Base-by-base conservation (phyloP, 2,329 filamentous ascomycete species). In the Ustulina deusta region DNA sequence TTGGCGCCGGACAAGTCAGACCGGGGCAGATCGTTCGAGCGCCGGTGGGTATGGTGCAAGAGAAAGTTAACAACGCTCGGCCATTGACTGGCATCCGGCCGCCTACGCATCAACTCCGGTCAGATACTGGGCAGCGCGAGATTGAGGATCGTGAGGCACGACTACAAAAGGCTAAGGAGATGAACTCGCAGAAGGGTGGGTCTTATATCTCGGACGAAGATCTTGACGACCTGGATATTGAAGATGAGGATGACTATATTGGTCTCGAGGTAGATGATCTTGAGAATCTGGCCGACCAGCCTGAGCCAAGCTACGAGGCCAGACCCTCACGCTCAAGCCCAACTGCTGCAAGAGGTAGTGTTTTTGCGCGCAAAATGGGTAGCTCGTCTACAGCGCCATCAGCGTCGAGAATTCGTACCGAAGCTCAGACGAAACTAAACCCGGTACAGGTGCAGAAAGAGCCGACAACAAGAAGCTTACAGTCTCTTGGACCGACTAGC, bases 41-140 rank as follows among this genome's bases (percentile, higher is more conserved):
- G 0, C 88, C 88, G 6, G 73, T 79, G 1, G 82, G 81, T 58
- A 87, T 90, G 86, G 74, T 87, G 6, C 81, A 84, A 56, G 86
- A 88, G 58, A 81, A 84, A 55, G 81, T 83, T 32, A 83, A 83
- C 52, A 81, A 82, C 13, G 74, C 74, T 10, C 78, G 82, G 61
- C 72, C 73, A n/a, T 61, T 69, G 7, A 34, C 66, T 27, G 70
- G 73, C 54, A 69, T 71, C 22, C 73, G 71, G n/a, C 65, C 70
- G n/a, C 68, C 70, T 13, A 55, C 59, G n/a, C 49, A 49, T 27
- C 61, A n/a, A 15, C 58, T 42, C 29, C 38, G 52, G 7, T 46
- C 56, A 65, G 61, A 49, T 61, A 69, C 69, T 63, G 71, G 9
- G 54, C 69, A 63, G 13, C 69, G 68, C 22, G 73, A 73, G 20